Evolutionary conservation across 352 stramenopile genomes (phyloP).

Genomic region (Phytopythium boreale): DNA sequence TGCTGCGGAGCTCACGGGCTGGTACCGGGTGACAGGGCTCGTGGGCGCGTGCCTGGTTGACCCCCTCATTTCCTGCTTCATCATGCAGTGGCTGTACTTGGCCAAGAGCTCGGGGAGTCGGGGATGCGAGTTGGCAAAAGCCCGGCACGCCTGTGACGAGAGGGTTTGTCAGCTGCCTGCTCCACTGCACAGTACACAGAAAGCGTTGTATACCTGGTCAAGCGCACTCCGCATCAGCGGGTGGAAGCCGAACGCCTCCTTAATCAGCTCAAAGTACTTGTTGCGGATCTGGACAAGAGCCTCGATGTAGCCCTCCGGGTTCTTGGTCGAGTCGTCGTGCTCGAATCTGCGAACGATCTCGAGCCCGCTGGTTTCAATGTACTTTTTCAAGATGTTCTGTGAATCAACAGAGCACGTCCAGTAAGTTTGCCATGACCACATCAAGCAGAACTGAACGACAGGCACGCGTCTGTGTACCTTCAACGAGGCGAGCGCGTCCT

Average conservation of each 20-base stretch:
- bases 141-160: conserved; percentile 53
- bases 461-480: conserved; percentile 42
- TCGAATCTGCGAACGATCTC: conserved; percentile 80
- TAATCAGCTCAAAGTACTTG: conserved; percentile 81
- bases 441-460: not conserved
- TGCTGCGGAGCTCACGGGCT: not conserved
- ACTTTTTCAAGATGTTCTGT: conserved; percentile 86
- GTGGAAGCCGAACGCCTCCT: conserved; percentile 81
- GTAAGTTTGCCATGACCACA: not conserved
- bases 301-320: conserved; percentile 84
- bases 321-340: conserved; percentile 74
- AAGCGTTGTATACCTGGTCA: conserved; percentile 51
- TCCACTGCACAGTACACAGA: not conserved
- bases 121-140: conserved; percentile 83
- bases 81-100: conserved; percentile 83
- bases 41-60: not conserved
- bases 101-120: conserved; percentile 74
- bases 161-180: not conserved
- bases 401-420: conserved; percentile 2
- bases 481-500: conserved; percentile 75
- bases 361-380: conserved; percentile 75
- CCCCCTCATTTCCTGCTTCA: conserved; percentile 67
- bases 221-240: conserved; percentile 79
- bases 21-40: conserved; percentile 4
- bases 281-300: conserved; percentile 79